These are phyloP conservation scores for Colletotrichum cordylinicola DNA, from an alignment of 2,329 filamentous ascomycete genomes.

Conservation along the genomic window DNA sequence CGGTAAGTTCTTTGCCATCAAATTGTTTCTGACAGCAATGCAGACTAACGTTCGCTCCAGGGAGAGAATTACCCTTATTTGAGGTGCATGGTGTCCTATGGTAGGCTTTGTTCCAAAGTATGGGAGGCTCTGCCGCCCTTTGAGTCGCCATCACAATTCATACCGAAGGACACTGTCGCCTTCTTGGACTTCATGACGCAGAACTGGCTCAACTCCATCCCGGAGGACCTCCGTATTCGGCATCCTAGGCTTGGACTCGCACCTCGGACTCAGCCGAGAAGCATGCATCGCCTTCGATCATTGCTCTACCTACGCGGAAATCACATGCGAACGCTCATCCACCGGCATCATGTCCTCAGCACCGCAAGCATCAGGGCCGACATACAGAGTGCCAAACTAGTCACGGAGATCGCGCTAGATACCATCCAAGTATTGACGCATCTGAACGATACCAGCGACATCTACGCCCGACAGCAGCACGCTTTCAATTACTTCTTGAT, in stretches of 20 bases:
- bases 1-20: slow-evolving; percentile 28
- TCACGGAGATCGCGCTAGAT: slow-evolving; percentile 41
- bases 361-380: slow-evolving; percentile 40
- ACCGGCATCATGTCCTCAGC: slow-evolving; percentile 46
- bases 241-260: slow-evolving; percentile 41
- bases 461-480: slow-evolving; percentile 42
- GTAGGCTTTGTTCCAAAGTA: slow-evolving; percentile 49
- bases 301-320: slow-evolving; percentile 51
- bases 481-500: slow-evolving; percentile 48
- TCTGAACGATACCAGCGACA: slow-evolving; percentile 38
- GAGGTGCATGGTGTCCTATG: slow-evolving; percentile 53
- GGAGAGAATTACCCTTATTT: slow-evolving; percentile 43
- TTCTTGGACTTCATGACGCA: slow-evolving; percentile 47
- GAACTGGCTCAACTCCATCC: slow-evolving; percentile 52
- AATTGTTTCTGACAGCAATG: background rate
- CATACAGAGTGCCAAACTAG: slow-evolving; percentile 38
- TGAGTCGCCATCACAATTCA: slow-evolving; percentile 34
- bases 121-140: slow-evolving; percentile 49
- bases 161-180: slow-evolving; percentile 41
- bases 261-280: slow-evolving; percentile 34
- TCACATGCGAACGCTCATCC: slow-evolving; percentile 48
- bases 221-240: slow-evolving; percentile 40
- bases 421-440: slow-evolving; percentile 40
- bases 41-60: slow-evolving; percentile 18
- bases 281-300: slow-evolving; percentile 45